Evolutionary conservation across 148 eudicot species (phyloP).

Genomic region (Vaccinium darrowii): DNA sequence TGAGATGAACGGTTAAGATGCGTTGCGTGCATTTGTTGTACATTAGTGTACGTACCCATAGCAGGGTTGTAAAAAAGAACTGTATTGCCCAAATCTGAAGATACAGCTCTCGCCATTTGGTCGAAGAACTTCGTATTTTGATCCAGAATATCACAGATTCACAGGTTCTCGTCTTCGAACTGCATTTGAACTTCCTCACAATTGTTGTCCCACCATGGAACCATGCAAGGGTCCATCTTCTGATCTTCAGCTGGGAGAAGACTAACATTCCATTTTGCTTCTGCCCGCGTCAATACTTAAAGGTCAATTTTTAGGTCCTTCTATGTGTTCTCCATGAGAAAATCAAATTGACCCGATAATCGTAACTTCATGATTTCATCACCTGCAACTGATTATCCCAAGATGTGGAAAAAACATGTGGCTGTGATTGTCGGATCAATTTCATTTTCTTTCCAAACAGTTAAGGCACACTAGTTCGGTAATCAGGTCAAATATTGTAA

Average conservation of each 20-base stretch:
- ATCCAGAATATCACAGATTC: not conserved
- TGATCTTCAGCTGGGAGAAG: not conserved
- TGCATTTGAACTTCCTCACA: not conserved
- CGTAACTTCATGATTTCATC: not conserved
- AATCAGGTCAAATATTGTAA: not conserved
- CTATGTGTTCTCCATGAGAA: not conserved
- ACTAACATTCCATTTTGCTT: not conserved
- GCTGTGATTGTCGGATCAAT: not conserved
- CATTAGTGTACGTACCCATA: too few species aligned
- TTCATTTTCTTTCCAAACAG: not conserved
- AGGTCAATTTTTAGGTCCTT: not conserved
- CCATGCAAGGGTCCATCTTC: not conserved
- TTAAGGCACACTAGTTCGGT: not conserved
- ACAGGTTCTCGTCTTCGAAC: not conserved
- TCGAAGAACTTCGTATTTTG: not conserved
- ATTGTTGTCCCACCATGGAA: not conserved
- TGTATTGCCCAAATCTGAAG: not conserved
- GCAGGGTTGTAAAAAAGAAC: too few species aligned
- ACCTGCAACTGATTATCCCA: not conserved
- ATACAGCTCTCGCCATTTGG: not conserved
- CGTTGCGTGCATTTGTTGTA: too few species aligned
- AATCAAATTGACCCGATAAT: not conserved
- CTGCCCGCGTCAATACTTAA: not conserved
- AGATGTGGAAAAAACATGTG: not conserved
- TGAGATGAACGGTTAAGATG: too few species aligned